Evolutionary conservation across 163 green algal species (phyloP), one percentile per base, ranked within the genome.

Genomic region (Coccomyxa subellipsoidea): DNA sequence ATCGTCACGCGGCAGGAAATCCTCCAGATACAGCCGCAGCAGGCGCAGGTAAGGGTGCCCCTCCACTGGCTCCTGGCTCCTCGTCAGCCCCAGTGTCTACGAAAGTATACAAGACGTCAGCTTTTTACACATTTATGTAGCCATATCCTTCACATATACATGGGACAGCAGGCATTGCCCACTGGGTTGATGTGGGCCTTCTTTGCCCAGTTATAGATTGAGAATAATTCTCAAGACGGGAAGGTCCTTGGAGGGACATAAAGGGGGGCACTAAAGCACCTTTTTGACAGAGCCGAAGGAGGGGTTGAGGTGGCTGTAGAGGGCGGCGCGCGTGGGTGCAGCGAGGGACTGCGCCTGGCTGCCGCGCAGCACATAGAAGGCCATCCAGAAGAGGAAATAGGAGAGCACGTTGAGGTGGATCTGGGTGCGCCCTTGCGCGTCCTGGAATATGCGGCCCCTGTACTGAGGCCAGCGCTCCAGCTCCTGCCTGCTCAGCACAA

Each of bases 401-500:
- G 91, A 80, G 31, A 94, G 90, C 25, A 95, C 88, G 81, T 89
- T 90, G 0, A 96, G 86, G 54, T 93, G 90, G 31, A 95, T 78
- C 81, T 90, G 79, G 18, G 37, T 31, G 4, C 86, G 80, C 0
- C 88, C 80, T 4, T 84, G 82, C 8, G 83, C 80, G 39, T 87
- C 82, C n/a, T 86, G 54, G 25, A 91, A 35, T 0, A 87, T 72
- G 37, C 76, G 69, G 15, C 87, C 81, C 0, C 53, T 54, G 80
- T 97, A 97, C 87, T 97, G 94, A 54, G 94, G 94, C 93, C 93
- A 96, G 21, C 59, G 59, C 54, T 88, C 84, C 54, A 96, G 87
- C 86, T 90, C 85, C 0, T 79, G 59, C 18, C 89, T 82, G 78
- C 37, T 36, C 47, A 59, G 47, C 47, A 59, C 47, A 59, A 8